A percentile compares a stretch with the other conserved stretches of the same genome.
Evolutionary conservation across 805 yeast species (phyloP).

Genomic region (Starmerella stellata): DNA sequence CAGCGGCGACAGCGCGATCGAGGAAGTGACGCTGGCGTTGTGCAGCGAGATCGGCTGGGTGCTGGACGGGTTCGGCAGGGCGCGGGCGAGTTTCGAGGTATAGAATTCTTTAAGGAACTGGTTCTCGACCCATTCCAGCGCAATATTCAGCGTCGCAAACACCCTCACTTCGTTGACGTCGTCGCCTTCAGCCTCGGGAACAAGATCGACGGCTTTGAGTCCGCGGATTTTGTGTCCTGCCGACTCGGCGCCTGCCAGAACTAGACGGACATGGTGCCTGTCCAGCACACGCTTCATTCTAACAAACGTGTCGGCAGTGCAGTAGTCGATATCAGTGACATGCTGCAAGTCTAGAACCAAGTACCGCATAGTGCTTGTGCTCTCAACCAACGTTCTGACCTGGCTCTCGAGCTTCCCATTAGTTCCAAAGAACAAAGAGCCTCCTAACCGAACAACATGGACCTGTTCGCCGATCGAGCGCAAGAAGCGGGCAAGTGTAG

Average conservation of each 20-base stretch:
- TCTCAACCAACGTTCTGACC: conserved; percentile 29
- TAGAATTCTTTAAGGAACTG: conserved; percentile 54
- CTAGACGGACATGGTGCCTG: conserved; percentile 49
- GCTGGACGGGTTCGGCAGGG: background rate
- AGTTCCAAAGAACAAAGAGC: conserved; percentile 85
- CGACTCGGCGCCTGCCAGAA: conserved; percentile 60
- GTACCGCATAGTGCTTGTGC: conserved; percentile 47
- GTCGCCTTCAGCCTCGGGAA: conserved; percentile 28
- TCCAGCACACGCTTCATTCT: conserved; percentile 62
- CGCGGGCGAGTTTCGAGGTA: background rate
- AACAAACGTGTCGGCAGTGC: conserved; percentile 91
- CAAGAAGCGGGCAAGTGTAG: conserved; percentile 69
- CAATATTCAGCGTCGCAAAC: conserved; percentile 64
- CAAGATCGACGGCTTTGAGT: conserved; percentile 65
- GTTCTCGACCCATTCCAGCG: conserved; percentile 94
- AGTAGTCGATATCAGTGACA: conserved; percentile 65
- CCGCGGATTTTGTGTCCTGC: conserved; percentile 51
- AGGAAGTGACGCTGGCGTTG: background rate
- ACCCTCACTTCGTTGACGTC: conserved; percentile 34
- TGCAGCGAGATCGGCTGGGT: background rate
- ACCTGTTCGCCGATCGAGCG: conserved; percentile 79
- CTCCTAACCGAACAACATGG: conserved; percentile 68
- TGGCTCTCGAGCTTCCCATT: conserved; percentile 76
- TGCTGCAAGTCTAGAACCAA: conserved; percentile 70
- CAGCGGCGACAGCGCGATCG: background rate